A percentile compares a stretch with the other conserved stretches of the same genome.
Conservation (phyloP, 2,329 filamentous ascomycete genomes). For the Mycosphaerella sp. region DNA sequence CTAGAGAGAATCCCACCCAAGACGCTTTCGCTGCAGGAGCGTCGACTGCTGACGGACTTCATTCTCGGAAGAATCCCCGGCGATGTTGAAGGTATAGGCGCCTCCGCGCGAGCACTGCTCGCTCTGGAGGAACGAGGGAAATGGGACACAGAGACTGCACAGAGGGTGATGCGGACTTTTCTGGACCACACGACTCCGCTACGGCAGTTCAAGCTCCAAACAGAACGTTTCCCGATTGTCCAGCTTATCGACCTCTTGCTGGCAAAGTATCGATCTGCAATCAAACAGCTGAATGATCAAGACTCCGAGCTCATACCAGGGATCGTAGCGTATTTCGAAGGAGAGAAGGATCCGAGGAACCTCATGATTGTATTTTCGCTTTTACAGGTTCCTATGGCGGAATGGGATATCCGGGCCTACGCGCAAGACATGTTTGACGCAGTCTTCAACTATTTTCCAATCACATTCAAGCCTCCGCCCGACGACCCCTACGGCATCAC, state of each 20-base stretch:
- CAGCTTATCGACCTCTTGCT: constrained; percentile 57
- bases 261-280: constrained; percentile 53
- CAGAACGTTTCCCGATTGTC: constrained; percentile 55
- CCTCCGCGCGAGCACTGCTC: constrained; percentile 53
- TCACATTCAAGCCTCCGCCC: constrained; percentile 63
- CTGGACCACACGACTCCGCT: constrained; percentile 52
- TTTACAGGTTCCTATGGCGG: constrained; percentile 59
- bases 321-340: constrained; percentile 59
- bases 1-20: constrained; percentile 47
- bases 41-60: constrained; percentile 56
- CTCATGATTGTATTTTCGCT: constrained; percentile 66
- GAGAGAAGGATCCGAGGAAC: constrained; percentile 64
- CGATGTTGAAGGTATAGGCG: constrained; percentile 48
- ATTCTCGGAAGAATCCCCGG: constrained; percentile 59
- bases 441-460: constrained; percentile 67
- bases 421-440: constrained; percentile 60
- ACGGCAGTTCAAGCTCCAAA: constrained; percentile 57
- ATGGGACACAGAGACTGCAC: constrained; percentile 53
- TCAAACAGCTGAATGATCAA: constrained; percentile 51
- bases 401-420: constrained; percentile 58
- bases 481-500: constrained; percentile 66
- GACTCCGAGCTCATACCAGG: constrained; percentile 52
- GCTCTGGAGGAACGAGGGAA: constrained; percentile 55
- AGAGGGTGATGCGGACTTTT: constrained; percentile 48
- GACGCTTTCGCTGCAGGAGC: constrained; percentile 55